A percentile compares a stretch with the other conserved stretches of the same genome.
These are phyloP conservation scores for Hyphodiscus hymeniophilus DNA, from an alignment of 495 filamentous ascomycete species.

Conservation along the genomic window DNA sequence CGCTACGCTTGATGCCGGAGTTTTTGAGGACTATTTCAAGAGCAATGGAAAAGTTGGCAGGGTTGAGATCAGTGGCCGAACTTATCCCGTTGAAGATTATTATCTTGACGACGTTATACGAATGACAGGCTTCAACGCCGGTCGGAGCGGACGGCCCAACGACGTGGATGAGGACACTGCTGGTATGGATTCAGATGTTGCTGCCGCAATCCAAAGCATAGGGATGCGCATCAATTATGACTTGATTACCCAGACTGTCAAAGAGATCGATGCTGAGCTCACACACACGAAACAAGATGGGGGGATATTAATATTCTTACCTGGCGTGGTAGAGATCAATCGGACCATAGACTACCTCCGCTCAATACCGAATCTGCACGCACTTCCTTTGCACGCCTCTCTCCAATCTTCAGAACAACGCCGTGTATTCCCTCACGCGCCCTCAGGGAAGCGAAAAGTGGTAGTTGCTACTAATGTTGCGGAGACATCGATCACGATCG, in stretches of 20 bases:
- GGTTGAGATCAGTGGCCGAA: slow-evolving; percentile 83
- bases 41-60: slow-evolving; percentile 56
- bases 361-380: slow-evolving; percentile 61
- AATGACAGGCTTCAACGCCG: slow-evolving; percentile 60
- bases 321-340: slow-evolving; percentile 79
- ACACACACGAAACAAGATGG: slow-evolving; percentile 51
- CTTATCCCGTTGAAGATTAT: slow-evolving; percentile 81
- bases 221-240: slow-evolving; percentile 92
- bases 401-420: slow-evolving; percentile 80
- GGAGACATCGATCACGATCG: slow-evolving; percentile 96
- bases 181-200: slow-evolving; percentile 39
- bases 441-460: slow-evolving; percentile 77
- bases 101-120: slow-evolving; percentile 85
- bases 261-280: slow-evolving; percentile 69
- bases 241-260: slow-evolving; percentile 69
- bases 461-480: slow-evolving; percentile 94
- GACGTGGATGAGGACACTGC: slow-evolving; percentile 25
- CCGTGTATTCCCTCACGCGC: slow-evolving; percentile 71
- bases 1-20: slow-evolving; percentile 83
- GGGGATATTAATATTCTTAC: slow-evolving; percentile 90
- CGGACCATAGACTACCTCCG: slow-evolving; percentile 65
- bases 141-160: slow-evolving; percentile 13
- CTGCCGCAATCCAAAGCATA: slow-evolving; percentile 60
- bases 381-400: slow-evolving; percentile 86
- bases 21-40: slow-evolving; percentile 81